These are phyloP conservation scores for Arthrobotrys entomopaga DNA, from an alignment of 2,329 filamentous ascomycete genomes.

Conservation along the genomic window DNA sequence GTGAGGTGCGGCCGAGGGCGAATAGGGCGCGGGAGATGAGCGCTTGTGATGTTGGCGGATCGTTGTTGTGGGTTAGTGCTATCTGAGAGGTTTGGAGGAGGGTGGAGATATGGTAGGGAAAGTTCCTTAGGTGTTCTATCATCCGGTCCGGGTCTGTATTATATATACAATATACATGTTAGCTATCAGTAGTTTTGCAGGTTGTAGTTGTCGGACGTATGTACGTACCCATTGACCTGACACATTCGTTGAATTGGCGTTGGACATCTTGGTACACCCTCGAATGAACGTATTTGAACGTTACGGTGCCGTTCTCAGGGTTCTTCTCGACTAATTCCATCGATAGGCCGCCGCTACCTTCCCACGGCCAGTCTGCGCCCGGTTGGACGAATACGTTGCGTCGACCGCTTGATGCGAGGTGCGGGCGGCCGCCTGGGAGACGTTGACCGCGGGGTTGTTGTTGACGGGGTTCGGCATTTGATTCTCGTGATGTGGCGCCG, in stretches of 20 bases:
- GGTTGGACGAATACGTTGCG: conserved; percentile 87
- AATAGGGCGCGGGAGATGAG: conserved; percentile 91
- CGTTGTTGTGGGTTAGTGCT: conserved; percentile 83
- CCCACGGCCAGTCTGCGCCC: conserved; percentile 85
- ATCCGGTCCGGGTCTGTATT: conserved; percentile 77
- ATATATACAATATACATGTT: conserved; percentile 21
- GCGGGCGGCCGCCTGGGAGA: conserved; percentile 62
- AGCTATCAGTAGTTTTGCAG: neutral
- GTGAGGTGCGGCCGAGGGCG: conserved; percentile 86
- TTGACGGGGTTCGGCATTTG: conserved; percentile 65
- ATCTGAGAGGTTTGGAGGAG: conserved; percentile 94
- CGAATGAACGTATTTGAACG: conserved; percentile 83
- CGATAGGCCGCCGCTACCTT: conserved; percentile 80
- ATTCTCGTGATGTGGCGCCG: conserved; percentile 68
- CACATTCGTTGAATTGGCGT: conserved; percentile 77
- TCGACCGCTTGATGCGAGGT: conserved; percentile 70
- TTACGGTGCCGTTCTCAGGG: conserved; percentile 68
- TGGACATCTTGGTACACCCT: conserved; percentile 78
- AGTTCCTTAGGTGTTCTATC: conserved; percentile 76
- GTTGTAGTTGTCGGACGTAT: too few relatives aligned
- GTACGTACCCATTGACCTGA: conserved; percentile 73
- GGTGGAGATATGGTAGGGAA: conserved; percentile 91
- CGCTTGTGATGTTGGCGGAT: conserved; percentile 85
- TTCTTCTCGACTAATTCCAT: conserved; percentile 76
- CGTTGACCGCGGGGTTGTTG: conserved; percentile 63